phyloP scores from a whole-genome alignment of 768 basidiomycete genomes.

The Lentinus brumalis region DNA sequence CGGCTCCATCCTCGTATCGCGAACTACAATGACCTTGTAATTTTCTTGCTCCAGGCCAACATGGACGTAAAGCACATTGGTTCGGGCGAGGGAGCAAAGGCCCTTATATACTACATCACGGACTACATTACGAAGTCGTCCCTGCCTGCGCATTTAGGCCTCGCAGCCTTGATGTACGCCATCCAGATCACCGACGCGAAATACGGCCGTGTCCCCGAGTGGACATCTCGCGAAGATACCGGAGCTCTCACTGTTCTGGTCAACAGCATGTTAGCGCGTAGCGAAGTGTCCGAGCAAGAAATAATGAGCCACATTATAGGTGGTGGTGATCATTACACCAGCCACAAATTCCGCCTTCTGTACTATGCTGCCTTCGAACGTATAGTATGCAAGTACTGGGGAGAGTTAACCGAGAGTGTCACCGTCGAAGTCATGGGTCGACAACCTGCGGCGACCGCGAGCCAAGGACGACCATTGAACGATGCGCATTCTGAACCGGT shows the following conservation, averaged over 20 bases:
- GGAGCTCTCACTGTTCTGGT: constrained; percentile 9
- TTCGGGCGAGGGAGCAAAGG: constrained; percentile 35
- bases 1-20: constrained; percentile 10
- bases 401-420: no score
- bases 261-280: constrained; percentile 22
- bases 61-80: constrained; percentile 37
- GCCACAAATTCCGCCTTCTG: constrained; percentile 17
- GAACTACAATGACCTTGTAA: constrained; percentile 4
- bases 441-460: no score
- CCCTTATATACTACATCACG: constrained; percentile 37
- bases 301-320: constrained; percentile 32
- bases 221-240: not conserved
- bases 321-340: constrained; percentile 24
- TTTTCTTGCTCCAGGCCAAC: constrained; percentile 26
- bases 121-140: constrained; percentile 39
- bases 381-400: no score
- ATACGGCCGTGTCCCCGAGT: not conserved
- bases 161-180: constrained; percentile 6
- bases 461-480: no score
- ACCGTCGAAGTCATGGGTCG: no score
- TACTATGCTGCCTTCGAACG: constrained; percentile 9
- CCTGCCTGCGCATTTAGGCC: constrained; percentile 25
- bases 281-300: constrained; percentile 34
- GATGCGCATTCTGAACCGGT: no score
- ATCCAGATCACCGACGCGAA: not conserved